Evolutionary conservation across 2,329 filamentous ascomycete genomes (phyloP), one percentile per base, ranked within the genome.

Genomic region (Penicillium sclerotigenum): DNA sequence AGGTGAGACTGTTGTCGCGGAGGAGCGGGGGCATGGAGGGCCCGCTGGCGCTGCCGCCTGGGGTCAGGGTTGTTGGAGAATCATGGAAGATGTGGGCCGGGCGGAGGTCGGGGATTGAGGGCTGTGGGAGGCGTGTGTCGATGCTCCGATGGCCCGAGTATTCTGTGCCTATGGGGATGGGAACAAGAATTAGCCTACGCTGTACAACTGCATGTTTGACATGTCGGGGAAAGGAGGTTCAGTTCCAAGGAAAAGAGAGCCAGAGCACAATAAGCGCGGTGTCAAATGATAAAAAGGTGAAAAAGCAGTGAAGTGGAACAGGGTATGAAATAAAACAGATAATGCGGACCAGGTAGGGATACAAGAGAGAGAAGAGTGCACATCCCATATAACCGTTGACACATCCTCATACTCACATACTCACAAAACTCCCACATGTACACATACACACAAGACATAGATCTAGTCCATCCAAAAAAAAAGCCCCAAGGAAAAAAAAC

Each of bases 71-170:
- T 29, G 81, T 81, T 36, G 83, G 80, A 68, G 91, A 91, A 46
- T 83, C 83, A 47, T 83, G 80, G 74, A 94, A 95, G 63, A 87
- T 86, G 59, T 94, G 89, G 40, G 84, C 79, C 54, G 87, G 87
- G 64, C 90, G 87, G 59, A 89, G 81, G 68, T 92, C 83, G 58
- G 81, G 76, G 52, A 84, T 79, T 56, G 80, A 41, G 68, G 58
- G 78, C 73, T 49, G 75, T 59, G 82, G 78, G 16, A 64, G 63
- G 56, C 63, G 62, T 80, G 82, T 56, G 82, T 83, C 87, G 81
- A 73, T 87, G 82, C 69, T 85, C 82, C 70, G 85, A 81, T 70
- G 86, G 80, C 68, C 78, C 55, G 66, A 70, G 62, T 71, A 75
- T 49, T 75, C 73, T 58, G 68, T 64, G 67, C 73, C 74, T 76